Base-by-base conservation (phyloP, 345 rosid species). In the Barbarea vulgaris region DNA sequence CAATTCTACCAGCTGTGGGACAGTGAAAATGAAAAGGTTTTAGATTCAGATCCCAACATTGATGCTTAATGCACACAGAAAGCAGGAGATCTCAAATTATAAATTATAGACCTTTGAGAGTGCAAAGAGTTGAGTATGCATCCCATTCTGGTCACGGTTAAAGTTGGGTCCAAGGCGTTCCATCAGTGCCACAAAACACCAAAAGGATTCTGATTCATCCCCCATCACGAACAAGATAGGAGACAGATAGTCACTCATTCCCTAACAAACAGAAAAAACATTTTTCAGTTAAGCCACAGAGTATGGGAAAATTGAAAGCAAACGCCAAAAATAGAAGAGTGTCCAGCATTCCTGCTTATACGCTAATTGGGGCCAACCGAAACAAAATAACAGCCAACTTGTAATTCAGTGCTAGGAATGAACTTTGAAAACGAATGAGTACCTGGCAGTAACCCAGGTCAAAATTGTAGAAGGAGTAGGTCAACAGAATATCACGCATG, bases 381-480 rank as follows among this genome's bases (percentile, higher is more conserved):
- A 28, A 67, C 50, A 51, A 27, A 22, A 72, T 17, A 36, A 24
- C 15, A 44, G 24, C 68, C 27, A 70, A 69, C 69, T 70, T 63
- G 46, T 69, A 62, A 55, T 14, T 39, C 25, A 70, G 44, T 33
- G 27, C 7, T 21, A 46, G 36, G 28, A 64, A 33, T 42, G 21
- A 74, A 74, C 18, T 54, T 13, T 10, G 39, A 58, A 75, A 44
- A 69, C 14, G 11, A 63, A 61, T 47, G 55, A 64, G 64, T 81
- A 93, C 99, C 97, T 96, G 99, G 83, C 99, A 93, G 83, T 96
- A 96, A 65, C 99, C 97, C 47, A 96, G 94, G 82, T 96, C 99
- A 37, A 96, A 96, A 67, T 93, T 93, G 83, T 93, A 96, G 83
- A 96, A 93, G 60, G 97, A 96, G 73, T 91, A 96, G 1, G 97